Evolutionary conservation across 768 basidiomycete species (phyloP).

Genomic region (Phanerochaete sordida): DNA sequence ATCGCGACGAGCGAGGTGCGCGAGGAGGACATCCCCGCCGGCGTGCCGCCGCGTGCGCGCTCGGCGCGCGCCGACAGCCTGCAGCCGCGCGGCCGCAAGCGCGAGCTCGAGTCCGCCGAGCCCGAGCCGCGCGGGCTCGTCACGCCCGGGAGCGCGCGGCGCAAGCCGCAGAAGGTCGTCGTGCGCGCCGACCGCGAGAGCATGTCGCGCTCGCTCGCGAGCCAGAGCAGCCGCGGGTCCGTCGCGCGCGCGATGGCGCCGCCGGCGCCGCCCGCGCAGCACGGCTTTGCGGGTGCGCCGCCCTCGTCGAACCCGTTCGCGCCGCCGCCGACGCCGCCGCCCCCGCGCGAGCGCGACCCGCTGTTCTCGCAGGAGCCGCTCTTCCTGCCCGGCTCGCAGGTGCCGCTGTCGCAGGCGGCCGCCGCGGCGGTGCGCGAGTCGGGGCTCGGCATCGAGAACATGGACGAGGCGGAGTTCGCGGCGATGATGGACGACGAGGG

Average conservation of each 20-base stretch:
- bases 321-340: slow-evolving; percentile 6
- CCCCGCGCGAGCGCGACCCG: slow-evolving; percentile 11
- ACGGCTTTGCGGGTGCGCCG: neutral
- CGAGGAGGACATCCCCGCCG: neutral
- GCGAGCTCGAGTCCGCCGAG: slow-evolving; percentile 33
- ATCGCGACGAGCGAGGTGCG: slow-evolving; percentile 59
- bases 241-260: slow-evolving; percentile 17
- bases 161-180: slow-evolving; percentile 53
- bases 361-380: slow-evolving; percentile 26
- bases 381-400: slow-evolving; percentile 28
- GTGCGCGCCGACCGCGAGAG: slow-evolving; percentile 30
- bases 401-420: slow-evolving; percentile 46
- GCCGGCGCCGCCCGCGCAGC: slow-evolving; percentile 25
- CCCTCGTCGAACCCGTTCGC: slow-evolving; percentile 10
- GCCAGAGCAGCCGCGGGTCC: neutral
- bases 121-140: slow-evolving; percentile 21
- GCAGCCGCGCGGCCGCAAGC: slow-evolving; percentile 32
- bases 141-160: slow-evolving; percentile 29
- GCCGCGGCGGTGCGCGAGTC: slow-evolving; percentile 51
- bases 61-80: neutral
- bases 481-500: slow-evolving; percentile 59
- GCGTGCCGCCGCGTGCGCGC: neutral
- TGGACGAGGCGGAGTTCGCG: slow-evolving; percentile 59
- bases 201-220: neutral
- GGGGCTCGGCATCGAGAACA: slow-evolving; percentile 64